phyloP scores from a whole-genome alignment of 2,329 filamentous ascomycete genomes.

The Penicillium sp. region DNA sequence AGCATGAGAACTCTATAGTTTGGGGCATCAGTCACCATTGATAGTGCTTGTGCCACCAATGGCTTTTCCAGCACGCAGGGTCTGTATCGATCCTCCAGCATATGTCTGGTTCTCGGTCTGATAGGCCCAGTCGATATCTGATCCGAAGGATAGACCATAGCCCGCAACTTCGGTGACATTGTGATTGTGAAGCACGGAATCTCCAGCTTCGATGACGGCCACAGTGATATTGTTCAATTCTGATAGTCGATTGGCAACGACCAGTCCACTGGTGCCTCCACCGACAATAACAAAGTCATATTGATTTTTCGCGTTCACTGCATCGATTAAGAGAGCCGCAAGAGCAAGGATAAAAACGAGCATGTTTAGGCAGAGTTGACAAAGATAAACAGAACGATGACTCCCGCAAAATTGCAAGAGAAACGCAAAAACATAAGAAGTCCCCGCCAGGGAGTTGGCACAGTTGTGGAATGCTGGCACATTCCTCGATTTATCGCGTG shows the following conservation, averaged over 20 bases:
- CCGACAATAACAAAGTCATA: slow-evolving; percentile 36
- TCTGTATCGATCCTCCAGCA: slow-evolving; percentile 28
- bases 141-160: slow-evolving; percentile 29
- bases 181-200: slow-evolving; percentile 25
- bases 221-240: slow-evolving; percentile 28
- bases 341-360: slow-evolving; percentile 2
- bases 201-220: slow-evolving; percentile 31
- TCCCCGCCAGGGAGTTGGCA: no score
- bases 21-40: slow-evolving; percentile 30
- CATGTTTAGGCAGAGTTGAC: slow-evolving; percentile 5
- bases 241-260: slow-evolving; percentile 33
- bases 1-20: not conserved
- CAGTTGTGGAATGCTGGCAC: no score
- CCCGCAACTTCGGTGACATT: slow-evolving; percentile 26
- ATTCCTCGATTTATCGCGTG: no score
- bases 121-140: slow-evolving; percentile 42
- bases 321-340: slow-evolving; percentile 7
- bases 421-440: no score
- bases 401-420: no score
- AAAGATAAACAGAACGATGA: no score
- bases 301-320: slow-evolving; percentile 8
- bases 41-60: slow-evolving; percentile 43
- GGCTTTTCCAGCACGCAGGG: slow-evolving; percentile 40
- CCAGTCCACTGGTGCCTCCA: slow-evolving; percentile 34
- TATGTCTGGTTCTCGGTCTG: slow-evolving; percentile 40